Evolutionary conservation across 306 rosid genomes (phyloP).

Genomic region (Trichosanthes truncata): DNA sequence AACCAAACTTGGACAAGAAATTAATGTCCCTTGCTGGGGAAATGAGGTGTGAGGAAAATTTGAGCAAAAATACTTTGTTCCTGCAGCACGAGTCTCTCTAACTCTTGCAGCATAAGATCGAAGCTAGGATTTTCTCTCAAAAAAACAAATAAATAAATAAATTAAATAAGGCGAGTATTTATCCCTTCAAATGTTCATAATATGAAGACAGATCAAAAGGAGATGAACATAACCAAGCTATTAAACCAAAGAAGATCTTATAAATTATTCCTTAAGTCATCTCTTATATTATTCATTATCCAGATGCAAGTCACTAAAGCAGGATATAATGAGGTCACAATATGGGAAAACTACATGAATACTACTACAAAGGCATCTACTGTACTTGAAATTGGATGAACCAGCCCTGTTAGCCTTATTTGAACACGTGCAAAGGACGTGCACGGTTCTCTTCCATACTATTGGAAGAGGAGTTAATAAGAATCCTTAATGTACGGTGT

Average conservation of each 20-base stretch:
- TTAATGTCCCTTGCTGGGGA: neutral
- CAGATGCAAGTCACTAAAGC: neutral
- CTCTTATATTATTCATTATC: neutral
- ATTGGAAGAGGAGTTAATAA: neutral
- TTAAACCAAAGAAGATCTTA: neutral
- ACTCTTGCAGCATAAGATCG: neutral
- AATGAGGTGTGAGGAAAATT: neutral
- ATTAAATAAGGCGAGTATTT: neutral
- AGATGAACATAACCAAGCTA: neutral
- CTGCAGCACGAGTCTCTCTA: neutral
- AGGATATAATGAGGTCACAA: neutral
- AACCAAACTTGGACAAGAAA: neutral
- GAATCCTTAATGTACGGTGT: neutral
- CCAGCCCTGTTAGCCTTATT: neutral
- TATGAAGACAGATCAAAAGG: neutral
- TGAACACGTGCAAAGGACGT: neutral
- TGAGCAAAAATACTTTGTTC: neutral
- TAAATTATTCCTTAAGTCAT: neutral
- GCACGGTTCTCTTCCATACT: neutral
- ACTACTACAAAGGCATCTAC: neutral
- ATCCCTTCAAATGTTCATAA: neutral
- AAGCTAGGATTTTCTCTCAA: neutral
- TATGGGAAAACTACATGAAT: neutral
- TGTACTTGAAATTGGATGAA: neutral
- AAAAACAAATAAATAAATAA: neutral